Conservation (phyloP, 495 filamentous ascomycete species). For the Xylaria acuta region DNA sequence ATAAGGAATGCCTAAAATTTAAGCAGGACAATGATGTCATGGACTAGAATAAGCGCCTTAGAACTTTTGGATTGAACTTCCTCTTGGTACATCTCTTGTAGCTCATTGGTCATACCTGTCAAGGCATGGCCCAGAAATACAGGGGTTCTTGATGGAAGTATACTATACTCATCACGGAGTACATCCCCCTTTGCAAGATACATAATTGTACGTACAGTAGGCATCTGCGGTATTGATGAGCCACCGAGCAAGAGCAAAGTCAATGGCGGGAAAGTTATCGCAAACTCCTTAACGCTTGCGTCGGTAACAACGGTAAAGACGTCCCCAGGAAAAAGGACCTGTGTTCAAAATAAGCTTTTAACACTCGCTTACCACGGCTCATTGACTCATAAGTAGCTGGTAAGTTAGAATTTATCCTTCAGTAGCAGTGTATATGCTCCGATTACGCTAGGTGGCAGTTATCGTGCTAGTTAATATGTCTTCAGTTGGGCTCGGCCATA, state of each 20-base stretch:
- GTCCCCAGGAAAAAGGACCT: not conserved
- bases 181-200: not conserved
- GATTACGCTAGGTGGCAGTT: not conserved
- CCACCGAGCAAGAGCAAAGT: not conserved
- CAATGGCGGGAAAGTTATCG: not conserved
- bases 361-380: too few species aligned
- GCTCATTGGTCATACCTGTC: not conserved
- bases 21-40: constrained; percentile 18
- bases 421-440: not conserved
- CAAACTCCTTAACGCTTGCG: not conserved
- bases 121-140: not conserved
- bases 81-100: not conserved
- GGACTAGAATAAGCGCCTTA: not conserved
- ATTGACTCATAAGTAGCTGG: not conserved
- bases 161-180: not conserved
- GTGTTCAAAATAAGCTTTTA: not conserved
- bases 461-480: not conserved
- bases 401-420: too few species aligned
- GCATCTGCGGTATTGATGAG: not conserved
- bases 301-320: not conserved
- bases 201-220: not conserved
- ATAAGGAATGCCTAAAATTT: not conserved
- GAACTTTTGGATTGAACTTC: not conserved
- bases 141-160: not conserved
- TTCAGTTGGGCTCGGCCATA: not conserved